phyloP scores from a whole-genome alignment of 2,329 filamentous ascomycete genomes.

The Bertia moriformis region DNA sequence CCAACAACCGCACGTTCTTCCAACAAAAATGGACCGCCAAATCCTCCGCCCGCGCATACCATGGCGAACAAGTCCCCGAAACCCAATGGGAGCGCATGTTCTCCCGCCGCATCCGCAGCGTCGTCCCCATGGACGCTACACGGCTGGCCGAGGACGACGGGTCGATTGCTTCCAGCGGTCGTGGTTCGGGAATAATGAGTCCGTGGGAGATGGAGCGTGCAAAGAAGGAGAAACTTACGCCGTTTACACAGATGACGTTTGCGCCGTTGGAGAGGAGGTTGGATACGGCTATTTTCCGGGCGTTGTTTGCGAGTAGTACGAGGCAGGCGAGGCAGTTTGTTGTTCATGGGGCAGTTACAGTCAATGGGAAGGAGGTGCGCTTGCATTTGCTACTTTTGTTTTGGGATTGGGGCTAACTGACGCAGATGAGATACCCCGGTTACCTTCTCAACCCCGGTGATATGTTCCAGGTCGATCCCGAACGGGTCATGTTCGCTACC shows the following conservation, averaged over 20 bases:
- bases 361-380: constrained; percentile 85
- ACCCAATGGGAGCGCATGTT: constrained; percentile 93
- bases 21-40: constrained; percentile 98
- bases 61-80: constrained; percentile 88
- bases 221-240: constrained; percentile 30
- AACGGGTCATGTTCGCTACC: constrained; percentile 77
- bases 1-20: constrained; percentile 58
- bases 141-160: constrained; percentile 75
- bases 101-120: constrained; percentile 62
- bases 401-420: background rate
- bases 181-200: constrained; percentile 50
- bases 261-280: constrained; percentile 79
- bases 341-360: constrained; percentile 80
- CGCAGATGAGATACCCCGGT: constrained; percentile 75
- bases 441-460: constrained; percentile 95
- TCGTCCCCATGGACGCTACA: constrained; percentile 68
- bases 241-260: constrained; percentile 94
- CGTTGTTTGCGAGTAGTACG: constrained; percentile 84
- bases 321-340: constrained; percentile 90
- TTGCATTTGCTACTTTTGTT: background rate
- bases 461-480: constrained; percentile 89
- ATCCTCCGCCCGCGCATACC: constrained; percentile 68
- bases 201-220: background rate
- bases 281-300: constrained; percentile 86
- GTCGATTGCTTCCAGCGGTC: constrained; percentile 65